Percentiles rank a stretch among this genome's conserved stretches.
Evolutionary conservation across 371 early-diverging fungal species (phyloP).

Genomic region (Rhizomucor pusillus): DNA sequence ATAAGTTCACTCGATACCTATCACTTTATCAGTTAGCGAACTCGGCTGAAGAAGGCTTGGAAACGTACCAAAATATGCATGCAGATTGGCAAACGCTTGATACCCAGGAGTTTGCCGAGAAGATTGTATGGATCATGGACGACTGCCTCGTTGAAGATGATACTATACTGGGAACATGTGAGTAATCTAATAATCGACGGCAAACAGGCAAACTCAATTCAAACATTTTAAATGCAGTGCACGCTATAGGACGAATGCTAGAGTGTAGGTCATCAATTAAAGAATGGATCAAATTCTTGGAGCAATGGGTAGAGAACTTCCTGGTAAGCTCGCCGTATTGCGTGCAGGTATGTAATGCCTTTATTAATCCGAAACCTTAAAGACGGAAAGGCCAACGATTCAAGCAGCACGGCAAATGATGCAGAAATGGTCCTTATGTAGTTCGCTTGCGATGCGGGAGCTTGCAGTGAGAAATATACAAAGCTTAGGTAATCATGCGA

Average conservation of each 20-base stretch:
- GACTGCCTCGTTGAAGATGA: neutral
- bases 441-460: slow-evolving; percentile 40
- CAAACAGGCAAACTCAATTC: too few relatives aligned
- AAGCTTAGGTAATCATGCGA: slow-evolving; percentile 43
- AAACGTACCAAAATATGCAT: neutral
- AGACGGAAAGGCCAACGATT: slow-evolving; percentile 3
- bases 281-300: neutral
- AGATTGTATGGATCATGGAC: neutral
- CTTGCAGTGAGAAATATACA: slow-evolving; percentile 32
- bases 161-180: neutral
- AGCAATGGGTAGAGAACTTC: neutral
- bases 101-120: neutral
- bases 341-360: neutral
- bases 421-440: slow-evolving; percentile 49
- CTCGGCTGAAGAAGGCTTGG: neutral
- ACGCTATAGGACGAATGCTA: slow-evolving; percentile 34
- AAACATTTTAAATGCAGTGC: neutral
- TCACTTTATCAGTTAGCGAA: neutral
- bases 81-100: neutral
- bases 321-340: too few relatives aligned
- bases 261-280: slow-evolving; percentile 15
- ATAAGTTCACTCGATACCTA: neutral
- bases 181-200: too few relatives aligned
- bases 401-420: slow-evolving; percentile 46
- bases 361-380: slow-evolving; percentile 36